Conservation (phyloP, 2,329 filamentous ascomycete genomes). For the Trichoderma hamatum region DNA sequence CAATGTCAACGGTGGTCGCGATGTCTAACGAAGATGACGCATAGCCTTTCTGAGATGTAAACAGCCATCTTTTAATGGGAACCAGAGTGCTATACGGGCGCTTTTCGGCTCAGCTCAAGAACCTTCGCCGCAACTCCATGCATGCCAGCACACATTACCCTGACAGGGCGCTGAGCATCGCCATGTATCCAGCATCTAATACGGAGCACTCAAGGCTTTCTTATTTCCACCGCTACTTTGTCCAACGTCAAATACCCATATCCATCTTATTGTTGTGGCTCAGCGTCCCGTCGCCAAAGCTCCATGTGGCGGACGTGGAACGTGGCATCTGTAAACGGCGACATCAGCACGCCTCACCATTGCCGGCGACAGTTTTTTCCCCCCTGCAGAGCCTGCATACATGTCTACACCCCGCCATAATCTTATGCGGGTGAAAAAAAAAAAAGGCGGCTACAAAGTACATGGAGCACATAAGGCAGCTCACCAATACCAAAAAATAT, state of each 20-base stretch:
- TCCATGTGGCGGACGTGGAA: neutral
- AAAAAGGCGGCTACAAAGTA: slow-evolving; percentile 3
- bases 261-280: slow-evolving; percentile 3
- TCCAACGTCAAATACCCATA: neutral
- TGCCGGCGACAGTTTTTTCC: neutral
- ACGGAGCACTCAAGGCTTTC: slow-evolving; percentile 4
- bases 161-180: neutral
- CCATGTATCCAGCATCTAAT: neutral
- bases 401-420: neutral
- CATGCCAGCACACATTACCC: slow-evolving; percentile 9
- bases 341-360: slow-evolving; percentile 1
- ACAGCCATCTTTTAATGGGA: neutral
- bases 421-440: neutral
- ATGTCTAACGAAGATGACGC: neutral
- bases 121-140: neutral
- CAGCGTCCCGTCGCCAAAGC: neutral
- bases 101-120: neutral
- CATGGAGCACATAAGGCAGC: slow-evolving; percentile 12
- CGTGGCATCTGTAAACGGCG: neutral
- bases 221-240: slow-evolving; percentile 2
- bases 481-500: neutral
- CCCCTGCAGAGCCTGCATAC: neutral
- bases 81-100: neutral
- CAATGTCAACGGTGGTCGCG: neutral
- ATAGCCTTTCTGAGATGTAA: neutral